Evolutionary conservation across 1,284 basidiomycete genomes (phyloP).

Genomic region (Erythrobasidium hasegawianum): DNA sequence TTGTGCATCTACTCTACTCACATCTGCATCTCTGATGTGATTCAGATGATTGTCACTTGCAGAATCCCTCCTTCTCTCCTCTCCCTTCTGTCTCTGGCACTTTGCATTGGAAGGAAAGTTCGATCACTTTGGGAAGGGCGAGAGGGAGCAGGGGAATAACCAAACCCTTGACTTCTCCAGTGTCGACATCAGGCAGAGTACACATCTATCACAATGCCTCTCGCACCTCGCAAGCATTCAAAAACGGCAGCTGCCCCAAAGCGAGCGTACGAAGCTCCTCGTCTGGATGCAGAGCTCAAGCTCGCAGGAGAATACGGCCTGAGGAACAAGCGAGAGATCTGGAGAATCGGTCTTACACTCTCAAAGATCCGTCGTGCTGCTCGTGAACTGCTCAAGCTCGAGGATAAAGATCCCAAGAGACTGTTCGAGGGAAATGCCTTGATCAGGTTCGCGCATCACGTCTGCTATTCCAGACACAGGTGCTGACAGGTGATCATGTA

Average conservation of each 20-base stretch:
- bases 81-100: background rate
- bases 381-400: conserved; percentile 99
- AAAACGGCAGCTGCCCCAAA: conserved; percentile 31
- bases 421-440: conserved; percentile 99
- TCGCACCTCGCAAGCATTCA: conserved; percentile 23
- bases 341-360: conserved; percentile 95
- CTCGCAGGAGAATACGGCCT: conserved; percentile 99
- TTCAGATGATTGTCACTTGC: background rate
- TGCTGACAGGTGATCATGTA: conserved; percentile 3
- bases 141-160: no score
- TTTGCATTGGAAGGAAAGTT: background rate
- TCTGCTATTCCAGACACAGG: background rate
- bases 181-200: no score
- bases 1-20: background rate
- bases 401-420: conserved; percentile 99
- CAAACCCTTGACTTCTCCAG: no score
- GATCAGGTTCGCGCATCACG: conserved; percentile 63
- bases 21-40: conserved; percentile 11
- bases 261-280: conserved; percentile 48
- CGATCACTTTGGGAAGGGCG: no score
- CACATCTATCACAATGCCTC: conserved; percentile 1
- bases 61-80: background rate
- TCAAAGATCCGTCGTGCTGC: conserved; percentile 99
- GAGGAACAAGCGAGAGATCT: conserved; percentile 99
- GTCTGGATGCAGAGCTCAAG: conserved; percentile 99